Conservation (phyloP, 2,329 filamentous ascomycete genomes). For the Diaporthe velutina region DNA sequence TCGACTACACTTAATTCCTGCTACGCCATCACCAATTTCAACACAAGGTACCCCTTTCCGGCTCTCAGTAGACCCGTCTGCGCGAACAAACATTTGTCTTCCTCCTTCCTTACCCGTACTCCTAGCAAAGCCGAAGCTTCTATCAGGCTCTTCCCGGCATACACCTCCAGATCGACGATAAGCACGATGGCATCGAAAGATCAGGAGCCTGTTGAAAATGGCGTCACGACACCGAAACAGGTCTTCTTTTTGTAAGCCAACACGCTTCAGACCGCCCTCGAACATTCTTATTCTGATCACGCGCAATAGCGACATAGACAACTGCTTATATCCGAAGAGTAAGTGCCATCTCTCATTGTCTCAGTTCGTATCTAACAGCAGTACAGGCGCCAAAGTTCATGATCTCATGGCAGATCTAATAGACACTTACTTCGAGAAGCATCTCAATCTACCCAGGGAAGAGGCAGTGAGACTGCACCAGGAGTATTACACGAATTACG, state of each 20-base stretch:
- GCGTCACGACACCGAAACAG: constrained; percentile 43
- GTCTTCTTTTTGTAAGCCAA: constrained; percentile 60
- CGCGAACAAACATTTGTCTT: not conserved
- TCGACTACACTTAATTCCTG: not conserved
- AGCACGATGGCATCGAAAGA: constrained; percentile 30
- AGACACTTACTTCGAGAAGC: constrained; percentile 70
- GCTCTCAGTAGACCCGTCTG: not conserved
- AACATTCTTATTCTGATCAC: constrained; percentile 52
- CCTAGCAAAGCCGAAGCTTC: not conserved
- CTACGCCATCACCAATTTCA: not conserved
- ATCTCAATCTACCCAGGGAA: constrained; percentile 79
- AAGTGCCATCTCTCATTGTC: constrained; percentile 46
- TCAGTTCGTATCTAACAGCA: constrained; percentile 39
- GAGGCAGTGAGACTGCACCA: constrained; percentile 90
- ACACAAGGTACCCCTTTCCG: not conserved
- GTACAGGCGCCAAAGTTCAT: constrained; percentile 80
- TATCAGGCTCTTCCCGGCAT: not conserved
- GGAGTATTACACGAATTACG: constrained; percentile 96
- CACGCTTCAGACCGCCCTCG: not conserved
- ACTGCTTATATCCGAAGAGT: constrained; percentile 95
- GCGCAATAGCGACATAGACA: constrained; percentile 94
- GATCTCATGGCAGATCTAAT: constrained; percentile 91
- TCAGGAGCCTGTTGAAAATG: constrained; percentile 15
- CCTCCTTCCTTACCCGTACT: not conserved
- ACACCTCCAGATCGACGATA: not conserved